These are phyloP conservation scores for Aspergillus aculeatinus DNA, from an alignment of 2,329 filamentous ascomycete genomes.

Conservation along the genomic window DNA sequence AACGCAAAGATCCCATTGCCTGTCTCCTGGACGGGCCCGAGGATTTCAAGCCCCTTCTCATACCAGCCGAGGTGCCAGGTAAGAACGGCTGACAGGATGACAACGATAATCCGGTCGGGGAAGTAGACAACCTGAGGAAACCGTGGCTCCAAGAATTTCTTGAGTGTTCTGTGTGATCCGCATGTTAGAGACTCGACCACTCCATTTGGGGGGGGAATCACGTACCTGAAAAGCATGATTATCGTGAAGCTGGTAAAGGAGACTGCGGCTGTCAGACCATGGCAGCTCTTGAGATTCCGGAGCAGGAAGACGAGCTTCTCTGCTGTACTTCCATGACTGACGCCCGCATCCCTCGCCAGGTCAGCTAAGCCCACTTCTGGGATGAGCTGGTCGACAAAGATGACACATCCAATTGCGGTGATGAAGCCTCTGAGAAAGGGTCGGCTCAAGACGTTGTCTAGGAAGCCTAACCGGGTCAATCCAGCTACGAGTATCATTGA, in stretches of 20 bases:
- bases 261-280: slow-evolving; percentile 73
- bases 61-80: slow-evolving; percentile 79
- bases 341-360: slow-evolving; percentile 59
- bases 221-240: slow-evolving; percentile 86
- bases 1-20: slow-evolving; percentile 73
- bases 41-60: slow-evolving; percentile 72
- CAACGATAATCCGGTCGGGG: slow-evolving; percentile 86
- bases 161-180: slow-evolving; percentile 63
- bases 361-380: slow-evolving; percentile 78
- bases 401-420: slow-evolving; percentile 93
- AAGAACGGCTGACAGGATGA: slow-evolving; percentile 78
- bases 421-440: slow-evolving; percentile 95
- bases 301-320: slow-evolving; percentile 82
- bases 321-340: slow-evolving; percentile 79
- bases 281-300: slow-evolving; percentile 63
- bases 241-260: slow-evolving; percentile 77
- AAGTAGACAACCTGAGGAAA: slow-evolving; percentile 82
- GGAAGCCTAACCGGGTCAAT: slow-evolving; percentile 78
- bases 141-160: slow-evolving; percentile 74
- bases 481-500: slow-evolving; percentile 86
- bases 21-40: slow-evolving; percentile 75
- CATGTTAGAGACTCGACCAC: slow-evolving; percentile 5
- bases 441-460: slow-evolving; percentile 89
- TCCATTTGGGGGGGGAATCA: slow-evolving; percentile 6
- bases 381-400: slow-evolving; percentile 90